Percentiles rank a stretch among this genome's conserved stretches.
These are phyloP conservation scores for Rhynchosporium agropyri DNA, from an alignment of 2,329 filamentous ascomycete species.

Conservation along the genomic window DNA sequence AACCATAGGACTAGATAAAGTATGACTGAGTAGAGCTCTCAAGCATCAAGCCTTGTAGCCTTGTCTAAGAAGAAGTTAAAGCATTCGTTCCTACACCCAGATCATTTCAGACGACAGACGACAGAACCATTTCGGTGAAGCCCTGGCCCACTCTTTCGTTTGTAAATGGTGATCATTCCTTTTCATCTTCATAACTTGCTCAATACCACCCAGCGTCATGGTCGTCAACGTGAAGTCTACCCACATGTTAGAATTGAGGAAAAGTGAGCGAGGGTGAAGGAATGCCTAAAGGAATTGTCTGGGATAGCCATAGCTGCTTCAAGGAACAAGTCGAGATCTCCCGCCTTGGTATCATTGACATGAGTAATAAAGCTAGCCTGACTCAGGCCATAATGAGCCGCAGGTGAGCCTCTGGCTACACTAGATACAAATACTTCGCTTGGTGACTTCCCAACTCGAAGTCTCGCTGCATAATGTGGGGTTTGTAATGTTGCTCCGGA, in stretches of 20 bases:
- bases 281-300: slow-evolving; percentile 80
- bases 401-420: slow-evolving; percentile 77
- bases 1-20: too few species aligned
- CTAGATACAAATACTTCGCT: slow-evolving; percentile 96
- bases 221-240: slow-evolving; percentile 90
- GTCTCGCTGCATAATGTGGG: slow-evolving; percentile 92
- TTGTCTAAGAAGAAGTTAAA: too few species aligned
- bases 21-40: too few species aligned
- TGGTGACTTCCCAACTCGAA: slow-evolving; percentile 95
- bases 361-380: slow-evolving; percentile 98
- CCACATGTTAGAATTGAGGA: slow-evolving; percentile 19
- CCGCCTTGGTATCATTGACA: slow-evolving; percentile 86
- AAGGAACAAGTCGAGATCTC: slow-evolving; percentile 80
- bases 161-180: slow-evolving; percentile 97
- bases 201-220: slow-evolving; percentile 96
- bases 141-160: slow-evolving; percentile 70
- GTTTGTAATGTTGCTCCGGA: slow-evolving; percentile 92
- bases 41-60: too few species aligned
- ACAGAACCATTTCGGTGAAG: slow-evolving; percentile 3
- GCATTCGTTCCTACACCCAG: too few species aligned
- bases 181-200: slow-evolving; percentile 99
- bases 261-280: neutral
- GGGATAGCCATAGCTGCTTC: slow-evolving; percentile 84
- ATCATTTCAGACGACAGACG: neutral
- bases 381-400: slow-evolving; percentile 88